Percentiles rank a stretch among this genome's conserved stretches.
phyloP scores from a whole-genome alignment of 441 rosid species.

The Theobroma grandiflorum region DNA sequence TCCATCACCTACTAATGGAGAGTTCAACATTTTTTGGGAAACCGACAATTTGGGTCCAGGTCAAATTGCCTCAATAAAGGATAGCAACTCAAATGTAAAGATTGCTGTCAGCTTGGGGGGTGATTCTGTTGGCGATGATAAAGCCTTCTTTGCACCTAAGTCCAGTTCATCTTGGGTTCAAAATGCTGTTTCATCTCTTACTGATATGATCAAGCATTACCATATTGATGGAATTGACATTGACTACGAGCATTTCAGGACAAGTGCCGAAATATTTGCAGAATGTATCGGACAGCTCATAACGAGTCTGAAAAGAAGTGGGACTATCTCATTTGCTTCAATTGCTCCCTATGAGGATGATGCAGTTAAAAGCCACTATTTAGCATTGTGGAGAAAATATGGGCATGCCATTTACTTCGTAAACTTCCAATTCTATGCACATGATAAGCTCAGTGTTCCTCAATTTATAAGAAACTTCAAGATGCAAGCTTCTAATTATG shows the following conservation, averaged over 20 bases:
- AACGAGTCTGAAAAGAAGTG: neutral
- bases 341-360: slow-evolving; percentile 17
- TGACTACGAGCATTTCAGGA: slow-evolving; percentile 56
- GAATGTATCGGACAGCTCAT: slow-evolving; percentile 20
- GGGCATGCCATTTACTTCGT: slow-evolving; percentile 20
- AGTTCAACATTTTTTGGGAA: slow-evolving; percentile 59
- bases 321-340: slow-evolving; percentile 19
- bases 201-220: slow-evolving; percentile 41
- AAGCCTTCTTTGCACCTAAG: slow-evolving; percentile 41
- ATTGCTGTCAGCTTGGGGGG: slow-evolving; percentile 68
- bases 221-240: slow-evolving; percentile 59
- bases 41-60: slow-evolving; percentile 39
- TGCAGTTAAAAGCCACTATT: neutral
- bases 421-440: slow-evolving; percentile 23
- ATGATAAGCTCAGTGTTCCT: neutral
- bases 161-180: slow-evolving; percentile 55
- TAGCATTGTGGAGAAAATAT: slow-evolving; percentile 25
- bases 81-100: slow-evolving; percentile 48
- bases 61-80: slow-evolving; percentile 47
- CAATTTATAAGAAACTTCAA: slow-evolving; percentile 11
- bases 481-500: slow-evolving; percentile 14
- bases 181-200: slow-evolving; percentile 54
- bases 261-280: slow-evolving; percentile 58
- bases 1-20: slow-evolving; percentile 56
- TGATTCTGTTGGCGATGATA: slow-evolving; percentile 32